A percentile compares a stretch with the other conserved stretches of the same genome.
phyloP scores from a whole-genome alignment of 129 eudicot species.

The Saussurea involucrata region DNA sequence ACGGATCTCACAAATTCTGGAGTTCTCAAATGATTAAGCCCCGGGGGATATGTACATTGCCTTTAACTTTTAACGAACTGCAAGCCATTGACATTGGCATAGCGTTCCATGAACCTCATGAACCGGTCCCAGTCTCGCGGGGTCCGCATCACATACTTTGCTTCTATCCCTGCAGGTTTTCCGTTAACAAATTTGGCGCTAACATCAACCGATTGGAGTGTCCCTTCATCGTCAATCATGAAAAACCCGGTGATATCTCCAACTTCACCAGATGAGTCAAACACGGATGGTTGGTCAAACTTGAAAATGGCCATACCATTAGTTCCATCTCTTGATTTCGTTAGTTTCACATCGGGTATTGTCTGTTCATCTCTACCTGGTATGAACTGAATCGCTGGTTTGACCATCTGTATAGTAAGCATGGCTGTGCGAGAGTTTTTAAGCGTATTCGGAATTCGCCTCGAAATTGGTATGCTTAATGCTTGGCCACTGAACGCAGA shows the following conservation, averaged over 20 bases:
- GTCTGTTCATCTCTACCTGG: slow-evolving; percentile 95
- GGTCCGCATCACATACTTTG: slow-evolving; percentile 85
- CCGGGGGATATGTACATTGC: slow-evolving; percentile 37
- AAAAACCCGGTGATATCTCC: slow-evolving; percentile 96
- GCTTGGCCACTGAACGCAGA: slow-evolving; percentile 67
- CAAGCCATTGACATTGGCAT: slow-evolving; percentile 83
- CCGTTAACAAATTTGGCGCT: slow-evolving; percentile 84
- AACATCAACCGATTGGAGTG: slow-evolving; percentile 72
- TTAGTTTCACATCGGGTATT: slow-evolving; percentile 83
- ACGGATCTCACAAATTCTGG: too few species aligned
- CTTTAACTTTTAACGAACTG: slow-evolving; percentile 81
- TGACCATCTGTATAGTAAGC: slow-evolving; percentile 52
- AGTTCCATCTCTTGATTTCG: slow-evolving; percentile 89
- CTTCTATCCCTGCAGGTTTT: slow-evolving; percentile 88
- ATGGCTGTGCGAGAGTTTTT: slow-evolving; percentile 33
- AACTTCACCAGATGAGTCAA: slow-evolving; percentile 91
- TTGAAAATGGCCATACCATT: slow-evolving; percentile 86
- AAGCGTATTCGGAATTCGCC: slow-evolving; percentile 20
- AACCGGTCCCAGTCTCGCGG: slow-evolving; percentile 97
- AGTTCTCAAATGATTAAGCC: too few species aligned
- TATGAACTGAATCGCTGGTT: slow-evolving; percentile 87
- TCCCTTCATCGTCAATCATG: slow-evolving; percentile 98
- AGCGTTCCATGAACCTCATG: slow-evolving; percentile 99
- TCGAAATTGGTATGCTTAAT: slow-evolving; percentile 29
- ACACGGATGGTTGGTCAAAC: slow-evolving; percentile 91